A percentile compares a stretch with the other conserved stretches of the same genome.
phyloP scores from a whole-genome alignment of 1,139 yeast species.

The Yamadazyma aaseri region DNA sequence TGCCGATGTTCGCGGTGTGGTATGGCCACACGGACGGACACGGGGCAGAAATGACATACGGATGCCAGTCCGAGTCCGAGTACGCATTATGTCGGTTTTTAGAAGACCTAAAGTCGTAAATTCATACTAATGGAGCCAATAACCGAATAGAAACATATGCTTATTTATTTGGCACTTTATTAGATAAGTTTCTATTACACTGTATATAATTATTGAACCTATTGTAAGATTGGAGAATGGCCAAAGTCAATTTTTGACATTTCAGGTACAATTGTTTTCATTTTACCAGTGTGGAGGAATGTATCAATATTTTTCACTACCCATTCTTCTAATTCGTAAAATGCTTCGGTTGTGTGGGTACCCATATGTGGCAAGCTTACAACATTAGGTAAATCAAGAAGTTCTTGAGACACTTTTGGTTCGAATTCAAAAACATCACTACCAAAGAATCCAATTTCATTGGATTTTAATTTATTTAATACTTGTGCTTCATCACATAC shows the following conservation, averaged over 20 bases:
- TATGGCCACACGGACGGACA: too few species aligned
- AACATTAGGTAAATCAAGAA: slow-evolving; percentile 55
- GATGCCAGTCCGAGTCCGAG: too few species aligned
- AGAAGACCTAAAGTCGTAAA: too few species aligned
- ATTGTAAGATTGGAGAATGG: slow-evolving; percentile 15
- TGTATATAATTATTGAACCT: too few species aligned
- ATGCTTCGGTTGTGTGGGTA: slow-evolving; percentile 64
- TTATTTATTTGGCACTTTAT: too few species aligned
- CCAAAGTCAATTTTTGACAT: slow-evolving; percentile 27
- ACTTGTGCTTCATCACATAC: slow-evolving; percentile 68
- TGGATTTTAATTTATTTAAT: slow-evolving; percentile 58
- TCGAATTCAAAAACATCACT: slow-evolving; percentile 85
- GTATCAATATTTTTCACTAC: slow-evolving; percentile 46
- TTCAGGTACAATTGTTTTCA: slow-evolving; percentile 68
- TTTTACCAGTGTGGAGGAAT: slow-evolving; percentile 56
- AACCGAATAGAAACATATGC: too few species aligned
- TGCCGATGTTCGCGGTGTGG: too few species aligned
- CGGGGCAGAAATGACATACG: too few species aligned
- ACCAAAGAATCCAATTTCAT: slow-evolving; percentile 73
- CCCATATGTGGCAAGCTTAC: slow-evolving; percentile 82
- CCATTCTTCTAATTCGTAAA: slow-evolving; percentile 56
- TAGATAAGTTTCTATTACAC: too few species aligned
- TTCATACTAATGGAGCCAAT: too few species aligned
- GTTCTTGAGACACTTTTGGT: slow-evolving; percentile 65
- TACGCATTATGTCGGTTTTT: too few species aligned